These are phyloP conservation scores for Adansonia digitata DNA, from an alignment of 345 rosid genomes.

Conservation along the genomic window DNA sequence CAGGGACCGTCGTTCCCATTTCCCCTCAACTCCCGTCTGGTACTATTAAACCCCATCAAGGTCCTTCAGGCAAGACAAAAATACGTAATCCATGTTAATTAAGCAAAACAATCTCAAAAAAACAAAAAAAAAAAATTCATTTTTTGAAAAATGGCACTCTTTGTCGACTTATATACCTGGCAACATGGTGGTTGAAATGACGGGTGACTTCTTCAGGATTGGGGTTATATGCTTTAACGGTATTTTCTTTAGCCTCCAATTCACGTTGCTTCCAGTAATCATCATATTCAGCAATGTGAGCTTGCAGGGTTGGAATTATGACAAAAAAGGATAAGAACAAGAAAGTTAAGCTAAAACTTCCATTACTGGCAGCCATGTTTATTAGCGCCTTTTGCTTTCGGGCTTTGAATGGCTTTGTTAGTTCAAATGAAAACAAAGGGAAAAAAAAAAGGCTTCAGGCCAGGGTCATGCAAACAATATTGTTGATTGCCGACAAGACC, in stretches of 20 bases:
- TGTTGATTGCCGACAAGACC: background rate
- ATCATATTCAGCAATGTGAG: slow-evolving; percentile 40
- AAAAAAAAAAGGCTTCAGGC: background rate
- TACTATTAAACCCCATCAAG: slow-evolving; percentile 25
- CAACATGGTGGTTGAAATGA: slow-evolving; percentile 36
- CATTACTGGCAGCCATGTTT: background rate
- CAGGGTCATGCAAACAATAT: background rate
- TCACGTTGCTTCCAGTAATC: slow-evolving; percentile 55
- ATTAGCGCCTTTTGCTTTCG: background rate
- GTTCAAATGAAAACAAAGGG: background rate
- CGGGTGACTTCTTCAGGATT: slow-evolving; percentile 41
- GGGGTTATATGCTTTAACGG: too few relatives aligned
- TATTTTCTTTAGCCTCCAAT: too few relatives aligned
- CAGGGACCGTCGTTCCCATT: slow-evolving; percentile 36
- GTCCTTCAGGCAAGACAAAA: too few relatives aligned
- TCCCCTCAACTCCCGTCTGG: slow-evolving; percentile 41
- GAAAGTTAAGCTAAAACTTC: background rate
- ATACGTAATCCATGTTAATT: too few relatives aligned
- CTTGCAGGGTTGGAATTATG: slow-evolving; percentile 18
- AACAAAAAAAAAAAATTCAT: too few relatives aligned
- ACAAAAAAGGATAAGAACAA: slow-evolving; percentile 22
- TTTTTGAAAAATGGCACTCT: too few relatives aligned
- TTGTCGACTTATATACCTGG: slow-evolving; percentile 26
- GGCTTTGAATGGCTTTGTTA: background rate
- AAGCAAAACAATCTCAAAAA: background rate